Percentiles rank a stretch among this genome's conserved stretches.
phyloP scores from a whole-genome alignment of 2,329 filamentous ascomycete genomes.

The Hawksworthiomyces lignivorus region DNA sequence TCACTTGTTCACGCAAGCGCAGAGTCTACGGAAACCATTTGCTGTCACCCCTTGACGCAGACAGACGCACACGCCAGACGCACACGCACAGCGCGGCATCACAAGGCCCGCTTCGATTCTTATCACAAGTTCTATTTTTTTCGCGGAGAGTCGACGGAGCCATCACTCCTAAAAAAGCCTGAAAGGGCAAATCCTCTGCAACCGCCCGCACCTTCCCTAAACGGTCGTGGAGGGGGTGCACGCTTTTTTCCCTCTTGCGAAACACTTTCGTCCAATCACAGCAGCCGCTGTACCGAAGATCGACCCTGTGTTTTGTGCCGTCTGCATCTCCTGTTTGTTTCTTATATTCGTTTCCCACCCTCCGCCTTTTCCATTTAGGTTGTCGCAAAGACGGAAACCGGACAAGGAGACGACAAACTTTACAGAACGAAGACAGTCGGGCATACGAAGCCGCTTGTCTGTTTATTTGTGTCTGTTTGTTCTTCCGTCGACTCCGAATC shows the following conservation, averaged over 20 bases:
- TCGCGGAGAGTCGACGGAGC: neutral
- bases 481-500: neutral
- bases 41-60: conserved; percentile 1
- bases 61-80: neutral
- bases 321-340: conserved; percentile 2
- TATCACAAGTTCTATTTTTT: conserved; percentile 3
- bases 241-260: neutral
- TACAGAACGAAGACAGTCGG: too few species aligned
- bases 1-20: neutral
- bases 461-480: neutral
- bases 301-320: conserved; percentile 1
- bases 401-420: conserved; percentile 7
- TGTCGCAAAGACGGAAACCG: conserved; percentile 5
- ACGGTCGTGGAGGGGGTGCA: conserved; percentile 12
- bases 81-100: conserved; percentile 2
- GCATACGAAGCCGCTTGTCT: too few species aligned
- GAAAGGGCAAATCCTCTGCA: conserved; percentile 5
- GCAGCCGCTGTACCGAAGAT: neutral
- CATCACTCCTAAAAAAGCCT: conserved; percentile 5
- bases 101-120: conserved; percentile 2
- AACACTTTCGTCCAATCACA: conserved; percentile 11
- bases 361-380: conserved; percentile 2
- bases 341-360: conserved; percentile 1
- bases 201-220: conserved; percentile 17
- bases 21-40: neutral